Evolutionary conservation across 805 yeast genomes (phyloP).

Genomic region (Sungouiella blattae): DNA sequence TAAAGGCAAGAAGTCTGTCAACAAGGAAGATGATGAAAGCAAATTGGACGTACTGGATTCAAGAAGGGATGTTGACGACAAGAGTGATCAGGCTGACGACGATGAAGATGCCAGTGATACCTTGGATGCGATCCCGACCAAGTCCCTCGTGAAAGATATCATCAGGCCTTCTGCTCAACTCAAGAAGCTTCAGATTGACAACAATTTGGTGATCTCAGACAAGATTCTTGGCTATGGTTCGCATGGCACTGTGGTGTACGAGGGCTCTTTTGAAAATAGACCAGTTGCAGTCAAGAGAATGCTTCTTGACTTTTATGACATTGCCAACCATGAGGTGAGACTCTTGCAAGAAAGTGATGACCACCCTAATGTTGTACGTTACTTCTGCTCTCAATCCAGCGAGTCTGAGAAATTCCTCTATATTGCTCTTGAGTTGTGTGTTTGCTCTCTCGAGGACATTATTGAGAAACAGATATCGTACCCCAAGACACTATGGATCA

Average conservation of each 20-base stretch:
- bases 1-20: conserved; percentile 17
- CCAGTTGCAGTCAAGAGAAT: conserved; percentile 96
- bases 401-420: conserved; percentile 71
- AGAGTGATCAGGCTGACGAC: conserved; percentile 4
- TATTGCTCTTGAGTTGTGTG: conserved; percentile 90
- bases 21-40: conserved; percentile 32
- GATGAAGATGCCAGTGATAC: conserved; percentile 4
- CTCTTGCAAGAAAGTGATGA: conserved; percentile 91
- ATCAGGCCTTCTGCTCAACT: conserved; percentile 12
- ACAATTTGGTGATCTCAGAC: conserved; percentile 61
- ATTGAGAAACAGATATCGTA: conserved; percentile 51
- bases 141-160: conserved; percentile 25
- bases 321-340: conserved; percentile 88
- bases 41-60: background rate
- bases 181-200: conserved; percentile 40
- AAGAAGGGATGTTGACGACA: conserved; percentile 8
- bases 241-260: conserved; percentile 91
- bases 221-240: conserved; percentile 91
- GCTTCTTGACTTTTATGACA: conserved; percentile 88
- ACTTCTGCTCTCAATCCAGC: conserved; percentile 88
- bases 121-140: conserved; percentile 17
- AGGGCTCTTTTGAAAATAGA: conserved; percentile 85
- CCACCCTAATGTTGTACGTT: conserved; percentile 91
- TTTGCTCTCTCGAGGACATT: conserved; percentile 83
- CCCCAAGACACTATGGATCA: conserved; percentile 40